Conservation (phyloP, 1,139 yeast species). For the Suhomyces yuchorum region DNA sequence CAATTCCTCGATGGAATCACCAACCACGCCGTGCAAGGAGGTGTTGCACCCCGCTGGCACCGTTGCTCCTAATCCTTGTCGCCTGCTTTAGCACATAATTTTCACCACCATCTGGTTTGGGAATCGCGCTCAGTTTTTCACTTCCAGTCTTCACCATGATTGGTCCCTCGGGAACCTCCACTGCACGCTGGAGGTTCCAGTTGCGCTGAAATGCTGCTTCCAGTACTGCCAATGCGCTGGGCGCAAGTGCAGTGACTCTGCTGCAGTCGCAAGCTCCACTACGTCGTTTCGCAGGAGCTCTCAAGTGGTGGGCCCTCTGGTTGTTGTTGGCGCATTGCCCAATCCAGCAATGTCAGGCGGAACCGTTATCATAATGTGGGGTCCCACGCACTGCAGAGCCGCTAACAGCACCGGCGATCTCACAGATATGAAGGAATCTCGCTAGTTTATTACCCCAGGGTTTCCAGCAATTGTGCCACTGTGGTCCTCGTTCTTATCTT, state of each 20-base stretch:
- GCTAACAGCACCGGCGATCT: not conserved
- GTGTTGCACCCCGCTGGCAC: not conserved
- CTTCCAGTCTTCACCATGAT: not conserved
- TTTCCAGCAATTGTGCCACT: not conserved
- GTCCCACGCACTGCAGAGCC: not conserved
- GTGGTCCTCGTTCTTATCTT: not conserved
- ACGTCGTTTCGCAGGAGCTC: not conserved
- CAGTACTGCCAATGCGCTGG: not conserved
- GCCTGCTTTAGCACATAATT: not conserved
- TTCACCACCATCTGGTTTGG: not conserved
- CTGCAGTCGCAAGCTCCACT: not conserved
- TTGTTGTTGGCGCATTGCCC: not conserved
- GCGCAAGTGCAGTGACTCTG: not conserved
- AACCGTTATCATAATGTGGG: not conserved
- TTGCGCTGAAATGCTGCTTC: not conserved
- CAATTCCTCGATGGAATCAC: not conserved
- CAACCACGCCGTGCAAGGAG: not conserved
- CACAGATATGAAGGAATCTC: not conserved
- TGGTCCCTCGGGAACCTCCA: not conserved
- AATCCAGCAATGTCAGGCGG: not conserved
- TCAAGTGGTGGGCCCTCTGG: not conserved
- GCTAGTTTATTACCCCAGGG: not conserved
- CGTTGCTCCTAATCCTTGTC: not conserved
- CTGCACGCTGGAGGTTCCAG: too few relatives aligned
- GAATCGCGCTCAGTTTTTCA: not conserved